A percentile compares a stretch with the other conserved stretches of the same genome.
phyloP scores from a whole-genome alignment of 495 filamentous ascomycete species.

The Aspergillus cristatus region DNA sequence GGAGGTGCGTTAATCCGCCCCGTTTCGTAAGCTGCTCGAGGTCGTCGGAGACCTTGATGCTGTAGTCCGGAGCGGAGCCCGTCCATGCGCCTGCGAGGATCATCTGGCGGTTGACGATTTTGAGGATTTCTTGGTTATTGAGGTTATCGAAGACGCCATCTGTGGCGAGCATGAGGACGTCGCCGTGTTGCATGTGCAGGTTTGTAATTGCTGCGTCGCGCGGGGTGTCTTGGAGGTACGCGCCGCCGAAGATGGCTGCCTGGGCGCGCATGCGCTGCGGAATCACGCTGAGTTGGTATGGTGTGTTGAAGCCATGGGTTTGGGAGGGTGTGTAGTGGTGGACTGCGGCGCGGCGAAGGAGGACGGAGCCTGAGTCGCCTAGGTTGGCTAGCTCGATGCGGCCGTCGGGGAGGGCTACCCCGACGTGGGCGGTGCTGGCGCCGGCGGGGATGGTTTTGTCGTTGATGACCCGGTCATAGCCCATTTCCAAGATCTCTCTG shows the following conservation, averaged over 20 bases:
- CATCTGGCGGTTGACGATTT: conserved; percentile 71
- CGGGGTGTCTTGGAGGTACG: conserved; percentile 69
- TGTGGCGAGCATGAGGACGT: conserved; percentile 83
- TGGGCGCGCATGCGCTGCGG: conserved; percentile 69
- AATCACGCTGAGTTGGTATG: conserved; percentile 86
- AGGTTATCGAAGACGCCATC: conserved; percentile 97
- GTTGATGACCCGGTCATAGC: conserved; percentile 69
- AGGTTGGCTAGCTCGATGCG: conserved; percentile 81
- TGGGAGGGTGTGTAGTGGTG: conserved; percentile 75
- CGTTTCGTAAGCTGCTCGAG: conserved; percentile 43
- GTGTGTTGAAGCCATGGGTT: conserved; percentile 96
- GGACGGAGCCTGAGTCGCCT: conserved; percentile 94
- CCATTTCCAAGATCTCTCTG: conserved; percentile 64
- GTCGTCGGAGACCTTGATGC: conserved; percentile 47
- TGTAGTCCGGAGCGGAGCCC: conserved; percentile 33
- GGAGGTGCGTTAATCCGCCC: conserved; percentile 25
- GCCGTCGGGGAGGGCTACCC: conserved; percentile 58
- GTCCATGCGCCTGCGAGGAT: conserved; percentile 61
- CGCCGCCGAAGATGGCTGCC: conserved; percentile 71
- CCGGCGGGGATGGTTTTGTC: conserved; percentile 68
- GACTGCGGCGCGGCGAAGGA: conserved; percentile 73
- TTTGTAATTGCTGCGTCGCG: conserved; percentile 71
- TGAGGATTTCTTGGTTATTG: conserved; percentile 77
- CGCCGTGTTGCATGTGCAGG: conserved; percentile 73
- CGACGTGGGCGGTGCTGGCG: conserved; percentile 85